These are phyloP conservation scores for Pestalotiopsis sp. DNA, from an alignment of 2,329 filamentous ascomycete genomes.

Conservation along the genomic window DNA sequence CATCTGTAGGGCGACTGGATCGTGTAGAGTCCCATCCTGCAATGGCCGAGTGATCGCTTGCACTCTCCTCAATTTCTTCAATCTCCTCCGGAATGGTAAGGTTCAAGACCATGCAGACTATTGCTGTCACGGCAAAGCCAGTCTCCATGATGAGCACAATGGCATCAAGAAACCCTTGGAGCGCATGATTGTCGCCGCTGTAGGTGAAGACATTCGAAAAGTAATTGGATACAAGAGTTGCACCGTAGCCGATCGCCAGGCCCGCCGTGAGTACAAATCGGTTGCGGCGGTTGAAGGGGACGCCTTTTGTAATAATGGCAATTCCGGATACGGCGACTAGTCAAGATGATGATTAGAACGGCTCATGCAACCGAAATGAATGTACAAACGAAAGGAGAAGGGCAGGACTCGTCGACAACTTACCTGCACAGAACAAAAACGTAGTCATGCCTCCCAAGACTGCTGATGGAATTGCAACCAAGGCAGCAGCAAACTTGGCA, in stretches of 20 bases:
- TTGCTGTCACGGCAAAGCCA: conserved; percentile 74
- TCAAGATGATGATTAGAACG: neutral
- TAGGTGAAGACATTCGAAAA: conserved; percentile 76
- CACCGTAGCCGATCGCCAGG: conserved; percentile 72
- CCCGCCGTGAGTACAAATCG: conserved; percentile 81
- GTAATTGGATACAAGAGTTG: conserved; percentile 68
- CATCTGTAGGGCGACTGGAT: neutral
- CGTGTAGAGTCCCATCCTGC: neutral
- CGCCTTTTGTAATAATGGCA: conserved; percentile 70
- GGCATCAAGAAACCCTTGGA: conserved; percentile 76
- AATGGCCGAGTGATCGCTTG: conserved; percentile 11
- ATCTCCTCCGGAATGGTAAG: conserved; percentile 72
- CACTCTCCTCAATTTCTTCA: conserved; percentile 67
- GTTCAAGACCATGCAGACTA: conserved; percentile 75
- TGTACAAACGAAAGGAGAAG: neutral
- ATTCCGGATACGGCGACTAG: conserved; percentile 75
- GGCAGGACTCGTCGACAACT: neutral
- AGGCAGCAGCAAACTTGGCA: conserved; percentile 78
- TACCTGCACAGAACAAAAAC: conserved; percentile 70
- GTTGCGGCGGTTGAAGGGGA: conserved; percentile 77
- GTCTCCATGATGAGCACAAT: conserved; percentile 75
- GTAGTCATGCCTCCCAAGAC: conserved; percentile 76
- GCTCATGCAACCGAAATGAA: neutral
- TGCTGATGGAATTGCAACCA: conserved; percentile 72
- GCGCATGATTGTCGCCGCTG: conserved; percentile 64